phyloP scores from a whole-genome alignment of 192 early-diverging fungal genomes.

The Radiomyces spectabilis region DNA sequence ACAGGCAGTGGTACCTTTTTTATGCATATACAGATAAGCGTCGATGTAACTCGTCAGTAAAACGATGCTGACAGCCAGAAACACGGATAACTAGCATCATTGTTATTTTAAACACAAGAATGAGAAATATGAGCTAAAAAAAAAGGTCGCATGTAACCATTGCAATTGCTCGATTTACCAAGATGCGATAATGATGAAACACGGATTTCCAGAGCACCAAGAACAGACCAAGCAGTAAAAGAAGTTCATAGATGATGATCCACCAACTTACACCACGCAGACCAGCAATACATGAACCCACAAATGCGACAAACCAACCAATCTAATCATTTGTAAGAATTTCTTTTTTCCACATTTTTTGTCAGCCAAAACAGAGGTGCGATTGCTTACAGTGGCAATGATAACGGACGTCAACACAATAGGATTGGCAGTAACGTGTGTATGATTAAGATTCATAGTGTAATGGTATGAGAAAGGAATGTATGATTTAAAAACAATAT shows the following conservation, averaged over 20 bases:
- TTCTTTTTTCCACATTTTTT: background rate
- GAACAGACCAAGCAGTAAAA: constrained; percentile 7
- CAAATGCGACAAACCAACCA: constrained; percentile 25
- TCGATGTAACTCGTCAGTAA: too few species aligned
- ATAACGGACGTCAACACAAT: too few species aligned
- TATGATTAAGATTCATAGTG: too few species aligned
- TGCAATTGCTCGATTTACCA: background rate
- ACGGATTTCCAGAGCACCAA: background rate
- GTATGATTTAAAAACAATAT: too few species aligned
- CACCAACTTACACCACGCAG: constrained; percentile 14
- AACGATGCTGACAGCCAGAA: too few species aligned
- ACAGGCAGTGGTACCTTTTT: too few species aligned
- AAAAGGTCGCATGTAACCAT: too few species aligned
- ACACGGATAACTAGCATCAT: constrained; percentile 16
- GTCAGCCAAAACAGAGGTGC: background rate
- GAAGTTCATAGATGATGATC: constrained; percentile 19
- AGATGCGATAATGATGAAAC: background rate
- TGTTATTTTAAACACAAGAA: background rate
- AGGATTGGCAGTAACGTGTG: too few species aligned
- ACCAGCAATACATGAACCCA: constrained; percentile 14
- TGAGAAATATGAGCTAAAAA: background rate
- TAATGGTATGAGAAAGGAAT: too few species aligned
- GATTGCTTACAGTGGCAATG: too few species aligned
- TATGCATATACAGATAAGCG: too few species aligned
- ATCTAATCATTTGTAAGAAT: background rate